Evolutionary conservation across 2,329 filamentous ascomycete species (phyloP), one percentile per base, ranked within the genome.

Genomic region (Cercospora sesami): DNA sequence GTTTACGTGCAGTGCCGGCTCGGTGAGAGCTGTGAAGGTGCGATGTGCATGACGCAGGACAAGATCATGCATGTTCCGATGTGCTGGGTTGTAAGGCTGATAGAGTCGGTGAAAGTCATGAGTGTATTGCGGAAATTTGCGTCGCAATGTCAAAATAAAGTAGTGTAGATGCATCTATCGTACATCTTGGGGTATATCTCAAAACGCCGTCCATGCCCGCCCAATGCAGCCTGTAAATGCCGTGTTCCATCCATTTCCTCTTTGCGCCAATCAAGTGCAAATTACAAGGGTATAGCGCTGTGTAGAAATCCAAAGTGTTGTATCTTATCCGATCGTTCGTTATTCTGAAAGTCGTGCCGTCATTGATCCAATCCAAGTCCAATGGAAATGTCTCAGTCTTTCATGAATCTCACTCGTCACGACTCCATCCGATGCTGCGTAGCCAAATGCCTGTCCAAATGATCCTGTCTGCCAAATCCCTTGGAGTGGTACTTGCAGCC

Each of bases 381-480:
- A 30, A 30, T 31, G 30, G 12, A 21, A 14, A 14, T 21, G 9
- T 3, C 5, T 14, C 48, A 21, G 18, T 21, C 48, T 4, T 26
- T 53, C n/a, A 12, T 5, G 12, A 10, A 18, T 28, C 51, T 55
- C 8, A 5, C 51, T 1, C 5, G 1, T 55, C 21, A 26, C 14
- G 68, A 68, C 18, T 72, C 71, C 8, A 65, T 60, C 10, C 69
- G 67, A 64, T 73, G 72, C 31, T 72, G 69, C n/a, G 60, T 70
- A 3, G 36, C 42, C 9, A 72, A 26, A 58, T 73, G 72, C 5
- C 72, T 65, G 31, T 73, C 70, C 4, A 73, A 63, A 59, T 73
- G 72, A 61, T 73, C 72, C 31, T 68, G 68, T 12, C 72, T 28
- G 1, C 72, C 70, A 45, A 73, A 73, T 1, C 72, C 72, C 39